Percentiles rank a stretch among this genome's conserved stretches.
Evolutionary conservation across 208 protist species (phyloP).

Genomic region (Leishmania aethiopica): DNA sequence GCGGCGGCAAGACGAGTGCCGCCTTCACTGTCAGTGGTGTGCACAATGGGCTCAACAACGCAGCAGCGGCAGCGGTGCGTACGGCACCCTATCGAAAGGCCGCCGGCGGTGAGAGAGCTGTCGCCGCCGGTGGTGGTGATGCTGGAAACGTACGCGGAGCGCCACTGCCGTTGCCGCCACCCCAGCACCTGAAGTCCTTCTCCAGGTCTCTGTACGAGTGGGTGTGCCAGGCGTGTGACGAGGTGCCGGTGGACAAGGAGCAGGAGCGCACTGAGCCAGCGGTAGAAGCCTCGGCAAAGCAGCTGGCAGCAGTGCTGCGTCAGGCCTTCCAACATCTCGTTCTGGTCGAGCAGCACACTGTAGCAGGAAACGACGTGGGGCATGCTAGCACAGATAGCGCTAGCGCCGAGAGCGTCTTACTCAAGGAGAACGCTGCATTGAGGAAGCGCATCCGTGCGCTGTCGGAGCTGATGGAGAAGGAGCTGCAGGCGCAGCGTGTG

Average conservation of each 20-base stretch:
- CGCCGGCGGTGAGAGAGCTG: background rate
- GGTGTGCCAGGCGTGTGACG: conserved; percentile 20
- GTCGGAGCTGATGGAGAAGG: conserved; percentile 58
- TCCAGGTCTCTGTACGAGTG: conserved; percentile 23
- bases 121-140: background rate
- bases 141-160: background rate
- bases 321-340: conserved; percentile 13
- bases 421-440: conserved; percentile 50
- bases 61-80: conserved; percentile 3
- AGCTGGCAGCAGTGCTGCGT: conserved; percentile 25
- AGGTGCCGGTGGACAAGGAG: background rate
- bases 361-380: background rate
- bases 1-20: too few relatives aligned
- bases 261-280: background rate
- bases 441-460: conserved; percentile 58
- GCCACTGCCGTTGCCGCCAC: background rate
- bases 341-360: conserved; percentile 6
- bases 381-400: background rate
- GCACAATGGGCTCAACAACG: background rate
- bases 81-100: conserved; percentile 12
- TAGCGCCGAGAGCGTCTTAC: conserved; percentile 6
- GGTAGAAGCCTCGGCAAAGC: background rate
- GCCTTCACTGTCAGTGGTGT: conserved; percentile 6
- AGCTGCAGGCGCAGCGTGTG: conserved; percentile 40
- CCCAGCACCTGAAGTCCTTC: background rate